Evolutionary conservation across 2,329 filamentous ascomycete species (phyloP), one percentile per base, ranked within the genome.

Genomic region (Fusarium citri): DNA sequence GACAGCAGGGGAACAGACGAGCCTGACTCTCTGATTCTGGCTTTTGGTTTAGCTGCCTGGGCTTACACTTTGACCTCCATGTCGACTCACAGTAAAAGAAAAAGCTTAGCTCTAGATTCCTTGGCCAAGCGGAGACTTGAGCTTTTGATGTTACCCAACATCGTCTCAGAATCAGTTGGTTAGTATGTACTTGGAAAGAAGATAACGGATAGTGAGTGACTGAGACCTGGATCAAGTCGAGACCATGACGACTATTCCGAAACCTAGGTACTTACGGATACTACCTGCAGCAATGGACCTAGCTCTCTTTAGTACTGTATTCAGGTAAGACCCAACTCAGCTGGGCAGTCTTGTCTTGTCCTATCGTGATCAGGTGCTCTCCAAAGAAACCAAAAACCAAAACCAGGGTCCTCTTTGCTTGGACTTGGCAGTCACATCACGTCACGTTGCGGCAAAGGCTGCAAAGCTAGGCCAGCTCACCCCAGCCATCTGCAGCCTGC

Each of bases 321-420:
- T 15, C 48, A 34, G 9, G 8, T 22, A 22, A 50, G 22, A 49
- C 48, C 28, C 41, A 47, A 63, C 50, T 69, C 66, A 61, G 66
- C 59, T 61, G 66, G 59, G 45, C 65, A 66, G 34, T 56, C 55
- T 23, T 60, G 49, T 68, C 18, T 51, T 51, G 34, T 26, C 48
- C 31, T 49, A 34, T 55, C 56, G 69, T 66, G 67, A 64, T 70
- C 68, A 70, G 68, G 67, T 64, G 68, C 58, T 66, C 58, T 42
- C 48, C 30, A 67, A 54, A 34, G 34, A 41, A 23, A 15, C 48
- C 48, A 50, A 50, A 50, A 42, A 25, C 49, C 31, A 51, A 53
- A 42, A 51, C 58, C 61, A 69, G 51, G 63, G 66, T 55, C 57
- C 64, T 50, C 40, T 47, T 28, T 28, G 41, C 40, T 43, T 42